phyloP scores from a whole-genome alignment of 169 alveolate species.

The Plasmodium inui region DNA sequence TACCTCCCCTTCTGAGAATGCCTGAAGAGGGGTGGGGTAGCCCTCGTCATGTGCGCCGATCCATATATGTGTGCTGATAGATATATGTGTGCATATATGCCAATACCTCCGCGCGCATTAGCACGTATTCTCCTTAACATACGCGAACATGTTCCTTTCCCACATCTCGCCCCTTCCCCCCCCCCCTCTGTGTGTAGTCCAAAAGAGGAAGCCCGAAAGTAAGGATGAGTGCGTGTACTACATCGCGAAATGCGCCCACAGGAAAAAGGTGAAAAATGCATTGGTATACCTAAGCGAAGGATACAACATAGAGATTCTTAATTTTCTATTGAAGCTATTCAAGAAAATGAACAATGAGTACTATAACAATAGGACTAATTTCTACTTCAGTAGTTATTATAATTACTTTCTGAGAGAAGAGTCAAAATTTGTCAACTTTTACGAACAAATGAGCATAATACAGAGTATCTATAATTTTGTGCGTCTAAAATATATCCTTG shows the following conservation, averaged over 20 bases:
- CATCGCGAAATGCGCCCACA: conserved; percentile 1
- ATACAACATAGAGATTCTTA: conserved; percentile 41
- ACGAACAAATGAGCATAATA: conserved; percentile 58
- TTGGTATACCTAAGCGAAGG: conserved; percentile 36
- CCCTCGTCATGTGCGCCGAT: background rate
- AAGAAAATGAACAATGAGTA: conserved; percentile 71
- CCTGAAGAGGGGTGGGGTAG: background rate
- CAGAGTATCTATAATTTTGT: conserved; percentile 48
- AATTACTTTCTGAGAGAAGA: conserved; percentile 39
- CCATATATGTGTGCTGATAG: background rate
- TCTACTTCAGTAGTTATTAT: conserved; percentile 37
- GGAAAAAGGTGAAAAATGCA: conserved; percentile 66
- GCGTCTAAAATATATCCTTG: conserved; percentile 42
- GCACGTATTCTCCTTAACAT: background rate
- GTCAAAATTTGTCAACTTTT: conserved; percentile 35
- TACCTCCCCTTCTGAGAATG: background rate
- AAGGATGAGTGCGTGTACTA: conserved; percentile 44
- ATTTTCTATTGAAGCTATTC: conserved; percentile 61
- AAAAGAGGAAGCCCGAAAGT: conserved; percentile 32
- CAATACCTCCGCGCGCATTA: background rate
- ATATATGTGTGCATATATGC: background rate
- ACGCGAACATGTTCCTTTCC: background rate
- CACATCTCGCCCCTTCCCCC: background rate
- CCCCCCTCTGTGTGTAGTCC: background rate
- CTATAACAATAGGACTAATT: conserved; percentile 29